Evolutionary conservation across 2,329 filamentous ascomycete genomes (phyloP).

Genomic region (Aspergillus felis): DNA sequence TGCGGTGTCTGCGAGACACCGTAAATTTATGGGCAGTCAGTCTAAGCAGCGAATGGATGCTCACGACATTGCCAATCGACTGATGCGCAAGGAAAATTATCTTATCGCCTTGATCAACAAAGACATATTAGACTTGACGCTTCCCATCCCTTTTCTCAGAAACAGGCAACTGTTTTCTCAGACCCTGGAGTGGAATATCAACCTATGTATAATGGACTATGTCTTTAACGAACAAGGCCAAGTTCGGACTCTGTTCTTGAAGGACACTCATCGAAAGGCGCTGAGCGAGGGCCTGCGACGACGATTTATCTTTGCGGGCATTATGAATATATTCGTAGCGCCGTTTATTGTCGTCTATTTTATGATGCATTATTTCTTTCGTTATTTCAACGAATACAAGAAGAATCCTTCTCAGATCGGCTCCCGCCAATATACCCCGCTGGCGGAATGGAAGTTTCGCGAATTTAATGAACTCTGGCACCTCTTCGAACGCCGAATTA

Average conservation of each 20-base stretch:
- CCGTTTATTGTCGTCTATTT: conserved; percentile 86
- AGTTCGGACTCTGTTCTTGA: conserved; percentile 79
- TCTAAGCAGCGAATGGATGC: conserved; percentile 94
- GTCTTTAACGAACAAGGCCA: conserved; percentile 89
- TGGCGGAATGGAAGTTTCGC: conserved; percentile 96
- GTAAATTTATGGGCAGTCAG: conserved; percentile 69
- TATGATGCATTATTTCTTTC: conserved; percentile 85
- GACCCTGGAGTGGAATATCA: conserved; percentile 87
- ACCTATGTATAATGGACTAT: conserved; percentile 86
- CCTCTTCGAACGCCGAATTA: conserved; percentile 80
- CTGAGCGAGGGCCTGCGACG: conserved; percentile 73
- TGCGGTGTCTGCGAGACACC: conserved; percentile 55
- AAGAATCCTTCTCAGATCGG: conserved; percentile 84
- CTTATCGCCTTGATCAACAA: conserved; percentile 97
- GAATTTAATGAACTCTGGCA: conserved; percentile 97
- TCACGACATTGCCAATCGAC: conserved; percentile 90
- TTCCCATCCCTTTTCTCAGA: conserved; percentile 78
- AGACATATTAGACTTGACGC: conserved; percentile 80
- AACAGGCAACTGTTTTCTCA: conserved; percentile 80
- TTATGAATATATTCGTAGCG: conserved; percentile 81
- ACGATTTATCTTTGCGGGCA: conserved; percentile 75
- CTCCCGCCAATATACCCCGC: conserved; percentile 84
- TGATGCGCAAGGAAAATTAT: conserved; percentile 97
- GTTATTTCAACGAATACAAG: conserved; percentile 95
- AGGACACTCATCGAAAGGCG: conserved; percentile 72